Base-by-base conservation (phyloP, 2,329 filamentous ascomycete species). In the Dactylellina drechsleri region DNA sequence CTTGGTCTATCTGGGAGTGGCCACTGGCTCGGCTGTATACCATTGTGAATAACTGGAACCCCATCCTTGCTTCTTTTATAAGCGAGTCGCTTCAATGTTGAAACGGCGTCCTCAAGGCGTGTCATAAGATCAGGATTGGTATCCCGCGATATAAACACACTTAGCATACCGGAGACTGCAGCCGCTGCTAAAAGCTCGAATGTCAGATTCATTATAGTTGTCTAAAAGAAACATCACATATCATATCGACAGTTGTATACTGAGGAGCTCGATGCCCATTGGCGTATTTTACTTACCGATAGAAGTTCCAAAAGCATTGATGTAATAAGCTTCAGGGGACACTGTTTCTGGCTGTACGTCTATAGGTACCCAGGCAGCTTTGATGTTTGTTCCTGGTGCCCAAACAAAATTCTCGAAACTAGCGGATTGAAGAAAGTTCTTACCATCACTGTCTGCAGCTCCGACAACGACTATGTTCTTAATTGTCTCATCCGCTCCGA, bases 151-250 rank as follows among this genome's bases (percentile, higher is more conserved):
- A 65, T 31, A 13, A 15, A 65, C n/a, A 45, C 26, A 13, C 49
- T 40, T 31, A 65, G 36, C 23, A 65, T 56, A 13, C 50, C 61
- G 18, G 61, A 65, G 28, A 57, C 50, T 13, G 40, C 47, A 36
- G 49, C 61, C 2, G 36, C 1, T 12, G 61, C 61, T 65, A 18
- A 16, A 57, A 18, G 8, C 1, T 12, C 15, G 53, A 26, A 16
- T 5, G 31, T 36, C 31, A 36, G 31, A 36, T 36, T 36, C 6
- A 7, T 36, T 36, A 5, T 1, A 36, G 10, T 8, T 2, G 31
- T 36, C 31, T 36, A 36, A 1, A 36, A 36, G 31, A 36, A 36
- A 36, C 6, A 36, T 36, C 31, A 5, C 10, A 7, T 36, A 10
- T 8, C 31, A 36, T 8, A 10, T 8, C 10, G 31, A 36, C 6